A percentile compares a stretch with the other conserved stretches of the same genome.
These are phyloP conservation scores for Phytophthora constricta DNA, from an alignment of 352 stramenopile species.

Conservation along the genomic window DNA sequence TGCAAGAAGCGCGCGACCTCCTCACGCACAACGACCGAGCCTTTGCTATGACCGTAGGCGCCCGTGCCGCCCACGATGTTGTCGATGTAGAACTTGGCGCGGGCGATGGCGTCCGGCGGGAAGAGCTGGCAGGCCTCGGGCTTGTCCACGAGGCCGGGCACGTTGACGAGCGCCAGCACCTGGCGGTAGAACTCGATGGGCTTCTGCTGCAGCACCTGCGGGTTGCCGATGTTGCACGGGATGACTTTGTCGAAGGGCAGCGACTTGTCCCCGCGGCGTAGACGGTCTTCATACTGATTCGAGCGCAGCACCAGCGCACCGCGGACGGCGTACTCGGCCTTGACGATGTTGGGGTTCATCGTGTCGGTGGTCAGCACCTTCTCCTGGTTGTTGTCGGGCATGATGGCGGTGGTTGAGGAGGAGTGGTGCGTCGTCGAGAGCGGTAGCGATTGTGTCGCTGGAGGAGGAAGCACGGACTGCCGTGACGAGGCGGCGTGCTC, in stretches of 20 bases:
- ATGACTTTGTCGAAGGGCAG: slow-evolving; percentile 95
- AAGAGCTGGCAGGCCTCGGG: slow-evolving; percentile 84
- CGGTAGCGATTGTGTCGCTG: neutral
- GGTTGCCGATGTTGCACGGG: slow-evolving; percentile 98
- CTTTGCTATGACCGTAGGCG: slow-evolving; percentile 94
- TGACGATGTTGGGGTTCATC: slow-evolving; percentile 82
- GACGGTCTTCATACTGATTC: slow-evolving; percentile 74
- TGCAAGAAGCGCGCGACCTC: slow-evolving; percentile 92
- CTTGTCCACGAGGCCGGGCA: slow-evolving; percentile 88
- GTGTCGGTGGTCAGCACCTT: slow-evolving; percentile 71
- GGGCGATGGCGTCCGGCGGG: slow-evolving; percentile 83
- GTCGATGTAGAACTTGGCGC: slow-evolving; percentile 88
- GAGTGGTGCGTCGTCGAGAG: neutral
- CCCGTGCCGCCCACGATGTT: slow-evolving; percentile 90
- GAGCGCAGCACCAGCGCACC: slow-evolving; percentile 87
- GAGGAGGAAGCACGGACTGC: too few species aligned
- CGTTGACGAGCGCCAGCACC: slow-evolving; percentile 91
- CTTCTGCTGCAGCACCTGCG: slow-evolving; percentile 95
- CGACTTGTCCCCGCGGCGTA: slow-evolving; percentile 62
- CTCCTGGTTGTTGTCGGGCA: neutral
- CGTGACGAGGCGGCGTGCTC: too few species aligned
- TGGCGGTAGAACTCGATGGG: slow-evolving; percentile 94
- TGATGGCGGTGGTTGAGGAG: neutral
- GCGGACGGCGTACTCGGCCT: slow-evolving; percentile 90
- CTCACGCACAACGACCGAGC: slow-evolving; percentile 84